Base-by-base conservation (phyloP, 257 asterid genomes). In the Gentiana straminea region DNA sequence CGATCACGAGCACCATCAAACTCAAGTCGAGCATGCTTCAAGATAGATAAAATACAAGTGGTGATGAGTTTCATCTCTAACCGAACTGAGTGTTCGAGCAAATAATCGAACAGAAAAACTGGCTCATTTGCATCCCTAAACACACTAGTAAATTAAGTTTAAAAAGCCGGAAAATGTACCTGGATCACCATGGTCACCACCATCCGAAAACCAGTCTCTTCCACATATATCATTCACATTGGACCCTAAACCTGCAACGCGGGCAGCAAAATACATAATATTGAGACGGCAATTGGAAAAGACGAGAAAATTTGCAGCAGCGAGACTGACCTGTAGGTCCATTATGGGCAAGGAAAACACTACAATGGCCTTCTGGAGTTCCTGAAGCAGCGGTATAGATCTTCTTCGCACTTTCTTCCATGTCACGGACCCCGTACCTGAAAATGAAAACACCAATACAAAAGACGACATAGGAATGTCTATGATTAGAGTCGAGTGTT, bases 111-210 rank as follows among this genome's bases (percentile, higher is more conserved):
- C 1, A 7, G 12, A 37, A 36, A 49, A 36, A 13, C 10, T 2
- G 4, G 35, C 8, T 15, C 8, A 62, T 13, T 35, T 39, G 7
- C 24, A 24, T 24, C 24, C 24, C 24, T 24, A 24, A 24, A 24
- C 24, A 24, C 24, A 24, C 1, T 24, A 24, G 24, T 0, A 24
- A 24, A 24, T 24, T 24, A 24, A 24, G 24, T 24, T n/a, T 43
- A 5, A 39, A 8, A 33, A 33, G 44, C 9, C 7, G 3, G 10
- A 35, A 69, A 35, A 59, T 60, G 72, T 74, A 90, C 98, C 98
- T 59, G 92, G 91, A 79, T 90, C 98, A 4, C 98, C 98, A 65
- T 84, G 82, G 65, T 90, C 98, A 60, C 98, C 98, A 38, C 76
- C 96, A 39, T 69, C 89, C 56, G 4, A n/a, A 38, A 71, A 4